Base-by-base conservation (phyloP, 1,284 basidiomycete species). In the Malassezia obtusa region DNA sequence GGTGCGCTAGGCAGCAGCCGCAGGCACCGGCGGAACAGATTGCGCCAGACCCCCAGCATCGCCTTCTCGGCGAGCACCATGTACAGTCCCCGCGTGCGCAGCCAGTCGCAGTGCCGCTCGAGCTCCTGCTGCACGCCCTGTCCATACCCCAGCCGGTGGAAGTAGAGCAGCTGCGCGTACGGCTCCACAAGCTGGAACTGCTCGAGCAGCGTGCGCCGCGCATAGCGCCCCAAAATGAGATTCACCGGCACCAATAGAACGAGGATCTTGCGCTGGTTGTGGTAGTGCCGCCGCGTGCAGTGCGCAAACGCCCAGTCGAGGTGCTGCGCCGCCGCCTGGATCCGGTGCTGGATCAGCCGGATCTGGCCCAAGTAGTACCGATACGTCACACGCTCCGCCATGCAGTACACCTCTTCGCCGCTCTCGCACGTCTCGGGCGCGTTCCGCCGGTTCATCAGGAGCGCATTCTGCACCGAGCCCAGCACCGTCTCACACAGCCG, bases 401-500 rank as follows among this genome's bases (percentile, higher is more conserved):
- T 61, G 0, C 74, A 65, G 54, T 73, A 77, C 21, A 73, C 64
- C 21, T 64, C 60, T 36, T 71, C 69, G 28, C 58, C 58, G 10
- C 46, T 39, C n/a, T 50, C 41, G 38, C 50, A 49, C 15, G 40
- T 45, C 12, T 28, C 21, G 14, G 17, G 26, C 7, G 21, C 50
- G 35, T 32, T 8, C 22, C 41, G 50, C 12, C 53, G 58, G 38
- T 73, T 73, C 37, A 66, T 52, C n/a, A 64, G 62, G 43, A 73
- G 50, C 6, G 75, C 73, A 49, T 75, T 75, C 26, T 73, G 62
- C 17, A 75, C 74, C 40, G 74, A 75, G 22, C 73, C 75, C 14
- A 77, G 54, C n/a, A 77, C 75, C 0, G 76, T 77, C 51, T 77
- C 75, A 59, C 76, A 77, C 1, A 77, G 58, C 2, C 76, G 67